Base-by-base conservation (phyloP, 148 eudicot genomes). In the Nepenthes mirabilis region DNA sequence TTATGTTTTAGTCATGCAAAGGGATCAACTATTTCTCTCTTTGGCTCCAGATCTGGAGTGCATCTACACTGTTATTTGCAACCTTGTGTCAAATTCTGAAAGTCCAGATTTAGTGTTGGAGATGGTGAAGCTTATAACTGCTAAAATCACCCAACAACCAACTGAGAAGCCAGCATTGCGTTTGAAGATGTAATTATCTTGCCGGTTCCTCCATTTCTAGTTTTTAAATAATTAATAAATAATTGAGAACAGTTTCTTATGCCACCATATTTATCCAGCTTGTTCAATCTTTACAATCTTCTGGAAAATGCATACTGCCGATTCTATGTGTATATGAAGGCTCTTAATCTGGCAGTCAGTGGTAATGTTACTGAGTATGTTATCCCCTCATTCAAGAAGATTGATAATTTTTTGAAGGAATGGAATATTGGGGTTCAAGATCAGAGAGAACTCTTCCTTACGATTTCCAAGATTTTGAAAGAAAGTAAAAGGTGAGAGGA, bases 271-370 rank as follows among this genome's bases (percentile, higher is more conserved):
- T 12, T 61, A 4, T 71, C 50, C 83, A 93, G 99, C 73, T 76
- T 93, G 87, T 84, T 89, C 72, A 93, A 84, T 65, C 84, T 93
- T 52, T 93, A 86, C 69, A 93, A 93, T 70, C 75, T 93, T 48
- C 70, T 93, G 77, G 96, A 89, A 69, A 76, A 76, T 61, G 80
- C 86, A 40, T 80, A 86, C 61, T 67, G 91, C 73, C 84, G 76
- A 40, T 89, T 79, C 77, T 77, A 72, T 73, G 97, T 84, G 53
- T 93, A 86, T 72, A 73, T 93, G 95, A 84, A 83, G 74, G 91
- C 96, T 66, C 91, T 93, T 62, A 75, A 86, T 56, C 65, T 93
- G 68, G 85, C 95, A 51, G 70, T 70, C 36, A 73, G 71, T 55
- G 96, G 95, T 37, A 93, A 79, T 76, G 86, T 86, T 63, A 66